Evolutionary conservation across 805 yeast genomes (phyloP), one percentile per base, ranked within the genome.

Genomic region (Aciculoconidium aculeatum): DNA sequence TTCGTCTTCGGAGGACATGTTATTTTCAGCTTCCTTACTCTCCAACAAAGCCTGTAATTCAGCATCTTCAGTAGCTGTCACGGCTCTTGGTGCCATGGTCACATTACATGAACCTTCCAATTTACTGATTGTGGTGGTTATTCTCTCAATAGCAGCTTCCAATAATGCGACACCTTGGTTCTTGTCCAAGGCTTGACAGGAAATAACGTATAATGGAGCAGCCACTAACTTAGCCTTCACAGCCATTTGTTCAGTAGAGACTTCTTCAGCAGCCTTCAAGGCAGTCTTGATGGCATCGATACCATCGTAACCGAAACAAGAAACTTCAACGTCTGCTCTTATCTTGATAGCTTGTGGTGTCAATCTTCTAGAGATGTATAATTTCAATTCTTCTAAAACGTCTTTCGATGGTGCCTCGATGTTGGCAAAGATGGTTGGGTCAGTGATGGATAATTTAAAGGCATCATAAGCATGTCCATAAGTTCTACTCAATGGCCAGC

Each of bases 11-110:
- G 86, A 80, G 35, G 83, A 87, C 48, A 80, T 79, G 55, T 79
- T 77, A 53, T 83, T 88, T 58, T 85, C 96, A 53, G 80, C 71
- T 67, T 86, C 96, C 55, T 86, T 84, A 55, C 84, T 75, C 65
- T 90, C 96, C 75, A 92, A 78, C 43, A 92, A 74, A 37, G 95
- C 95, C 62, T 87, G 95, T 53, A 92, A 75, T 65, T 88, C 96
- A 37, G 96, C 97, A 59, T 92, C 98, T 58, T 92, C 98, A 37
- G 92, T 84, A 37, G 95, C 97, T 34, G 96, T 87, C 44, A 92
- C 97, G 23, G 97, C 96, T 76, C 88, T 90, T 53, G 98, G 97
- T 48, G 94, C 90, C 96, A 90, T 90, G 31, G 94, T 87, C 41
- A 90, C 81, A 44, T 83, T 85, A 58, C 95, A 81, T 35, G 76